These are phyloP conservation scores for Persicaria tinctoria DNA, from an alignment of 148 eudicot species.

Conservation along the genomic window DNA sequence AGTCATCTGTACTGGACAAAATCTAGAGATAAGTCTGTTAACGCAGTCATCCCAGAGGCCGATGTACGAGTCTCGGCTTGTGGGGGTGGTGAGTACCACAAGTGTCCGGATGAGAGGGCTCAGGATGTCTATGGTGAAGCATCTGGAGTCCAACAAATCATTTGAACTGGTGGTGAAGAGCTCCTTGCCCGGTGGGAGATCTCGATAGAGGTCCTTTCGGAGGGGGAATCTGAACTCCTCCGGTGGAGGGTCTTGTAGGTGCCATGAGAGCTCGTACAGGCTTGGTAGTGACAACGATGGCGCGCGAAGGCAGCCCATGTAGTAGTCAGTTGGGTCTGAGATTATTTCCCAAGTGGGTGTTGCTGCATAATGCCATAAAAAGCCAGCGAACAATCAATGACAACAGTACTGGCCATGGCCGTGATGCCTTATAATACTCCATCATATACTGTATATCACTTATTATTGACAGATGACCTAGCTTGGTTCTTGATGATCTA, in stretches of 20 bases:
- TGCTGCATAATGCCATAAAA: slow-evolving; percentile 19
- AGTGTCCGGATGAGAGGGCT: slow-evolving; percentile 46
- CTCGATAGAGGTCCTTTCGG: slow-evolving; percentile 52
- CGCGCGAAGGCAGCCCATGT: slow-evolving; percentile 48
- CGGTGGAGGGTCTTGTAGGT: slow-evolving; percentile 66
- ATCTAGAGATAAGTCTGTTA: slow-evolving; percentile 58
- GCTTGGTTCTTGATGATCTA: no score
- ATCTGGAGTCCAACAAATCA: slow-evolving; percentile 45
- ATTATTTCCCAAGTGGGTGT: slow-evolving; percentile 39
- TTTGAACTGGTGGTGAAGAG: slow-evolving; percentile 48
- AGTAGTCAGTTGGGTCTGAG: slow-evolving; percentile 72
- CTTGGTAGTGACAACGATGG: slow-evolving; percentile 49
- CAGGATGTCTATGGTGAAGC: slow-evolving; percentile 48
- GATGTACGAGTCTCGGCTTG: slow-evolving; percentile 58
- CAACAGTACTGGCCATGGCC: no score
- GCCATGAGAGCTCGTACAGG: slow-evolving; percentile 66
- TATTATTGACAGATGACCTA: neutral
- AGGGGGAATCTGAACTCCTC: slow-evolving; percentile 63
- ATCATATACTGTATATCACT: neutral
- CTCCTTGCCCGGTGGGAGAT: slow-evolving; percentile 68
- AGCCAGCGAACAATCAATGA: neutral
- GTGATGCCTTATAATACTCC: neutral
- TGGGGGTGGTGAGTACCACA: slow-evolving; percentile 32
- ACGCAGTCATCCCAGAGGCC: slow-evolving; percentile 82
- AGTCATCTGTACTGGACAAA: slow-evolving; percentile 43